A percentile compares a stretch with the other conserved stretches of the same genome.
Evolutionary conservation across 805 yeast species (phyloP).

Genomic region (Starmera dryadoides): DNA sequence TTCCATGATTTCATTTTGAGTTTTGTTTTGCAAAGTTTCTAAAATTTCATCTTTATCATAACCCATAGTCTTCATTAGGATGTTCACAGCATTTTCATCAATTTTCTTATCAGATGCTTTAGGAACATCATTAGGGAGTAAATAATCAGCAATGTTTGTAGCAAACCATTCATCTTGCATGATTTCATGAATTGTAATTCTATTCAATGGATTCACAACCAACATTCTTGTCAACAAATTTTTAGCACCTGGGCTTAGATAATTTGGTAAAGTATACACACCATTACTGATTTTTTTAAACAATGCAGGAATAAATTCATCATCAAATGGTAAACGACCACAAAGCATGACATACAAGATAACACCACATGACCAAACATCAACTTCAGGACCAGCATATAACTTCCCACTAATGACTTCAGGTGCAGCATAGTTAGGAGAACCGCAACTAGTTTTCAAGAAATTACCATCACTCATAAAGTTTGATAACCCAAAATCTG

Average conservation of each 20-base stretch:
- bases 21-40: constrained; percentile 57
- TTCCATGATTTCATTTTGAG: constrained; percentile 71
- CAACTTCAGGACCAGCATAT: constrained; percentile 97
- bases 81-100: constrained; percentile 70
- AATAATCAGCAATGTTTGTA: constrained; percentile 70
- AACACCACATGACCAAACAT: constrained; percentile 97
- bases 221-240: constrained; percentile 80
- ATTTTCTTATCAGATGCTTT: constrained; percentile 31
- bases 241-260: constrained; percentile 79
- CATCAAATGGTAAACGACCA: constrained; percentile 93
- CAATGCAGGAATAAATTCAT: constrained; percentile 89
- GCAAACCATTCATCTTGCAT: constrained; percentile 94
- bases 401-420: constrained; percentile 92
- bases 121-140: constrained; percentile 44
- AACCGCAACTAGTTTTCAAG: constrained; percentile 90
- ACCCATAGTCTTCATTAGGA: constrained; percentile 80
- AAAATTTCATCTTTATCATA: constrained; percentile 78
- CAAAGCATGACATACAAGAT: constrained; percentile 92
- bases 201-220: constrained; percentile 88
- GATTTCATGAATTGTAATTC: constrained; percentile 88
- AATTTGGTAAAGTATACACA: constrained; percentile 84
- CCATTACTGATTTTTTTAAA: constrained; percentile 92
- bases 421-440: constrained; percentile 97
- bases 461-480: constrained; percentile 98
- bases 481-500: constrained; percentile 91